These are phyloP conservation scores for Candida ortonii DNA, from an alignment of 805 yeast genomes.

Conservation along the genomic window DNA sequence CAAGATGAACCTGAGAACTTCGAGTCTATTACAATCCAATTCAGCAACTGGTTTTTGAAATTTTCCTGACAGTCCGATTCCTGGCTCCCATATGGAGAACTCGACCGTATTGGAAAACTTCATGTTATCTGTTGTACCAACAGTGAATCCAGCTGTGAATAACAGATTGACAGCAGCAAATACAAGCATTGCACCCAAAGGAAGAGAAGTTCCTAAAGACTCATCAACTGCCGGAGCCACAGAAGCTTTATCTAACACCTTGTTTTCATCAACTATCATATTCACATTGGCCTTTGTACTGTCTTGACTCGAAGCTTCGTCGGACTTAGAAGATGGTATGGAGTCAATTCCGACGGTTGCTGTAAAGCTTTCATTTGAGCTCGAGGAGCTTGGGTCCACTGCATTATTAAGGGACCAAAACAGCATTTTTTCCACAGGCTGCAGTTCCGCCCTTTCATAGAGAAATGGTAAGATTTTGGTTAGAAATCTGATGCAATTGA, in stretches of 20 bases:
- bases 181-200: slow-evolving; percentile 40
- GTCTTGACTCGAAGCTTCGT: slow-evolving; percentile 20
- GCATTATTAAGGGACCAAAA: slow-evolving; percentile 42
- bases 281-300: slow-evolving; percentile 19
- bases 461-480: slow-evolving; percentile 65
- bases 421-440: slow-evolving; percentile 33
- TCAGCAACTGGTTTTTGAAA: slow-evolving; percentile 35
- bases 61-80: slow-evolving; percentile 50
- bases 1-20: slow-evolving; percentile 59
- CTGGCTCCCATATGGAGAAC: slow-evolving; percentile 72
- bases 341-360: slow-evolving; percentile 26
- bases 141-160: slow-evolving; percentile 57
- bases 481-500: slow-evolving; percentile 63
- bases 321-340: slow-evolving; percentile 20
- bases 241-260: slow-evolving; percentile 15
- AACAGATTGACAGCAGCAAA: slow-evolving; percentile 43
- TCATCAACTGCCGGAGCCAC: slow-evolving; percentile 15
- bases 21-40: slow-evolving; percentile 64
- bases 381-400: slow-evolving; percentile 12
- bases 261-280: slow-evolving; percentile 10
- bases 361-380: slow-evolving; percentile 14
- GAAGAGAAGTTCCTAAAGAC: slow-evolving; percentile 15
- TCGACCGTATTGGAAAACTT: slow-evolving; percentile 31
- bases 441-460: slow-evolving; percentile 49
- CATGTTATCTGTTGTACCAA: slow-evolving; percentile 24